phyloP scores from a whole-genome alignment of 192 early-diverging fungal species.

The Umbelopsis vinacea region DNA sequence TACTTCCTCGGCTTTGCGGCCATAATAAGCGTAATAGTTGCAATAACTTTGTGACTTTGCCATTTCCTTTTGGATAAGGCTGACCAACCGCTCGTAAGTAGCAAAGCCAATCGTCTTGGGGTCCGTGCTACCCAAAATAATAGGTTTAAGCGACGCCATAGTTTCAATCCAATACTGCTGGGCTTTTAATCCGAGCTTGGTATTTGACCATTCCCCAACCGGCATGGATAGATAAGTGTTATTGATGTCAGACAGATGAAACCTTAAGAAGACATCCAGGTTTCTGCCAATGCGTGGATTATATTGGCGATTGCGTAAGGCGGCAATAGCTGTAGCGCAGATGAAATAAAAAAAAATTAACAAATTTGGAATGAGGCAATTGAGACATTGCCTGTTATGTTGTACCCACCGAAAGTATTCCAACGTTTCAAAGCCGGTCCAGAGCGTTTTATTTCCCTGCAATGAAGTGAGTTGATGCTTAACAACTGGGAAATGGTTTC shows the following conservation, averaged over 20 bases:
- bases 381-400: background rate
- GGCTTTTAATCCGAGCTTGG: background rate
- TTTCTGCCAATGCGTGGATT: slow-evolving; percentile 20
- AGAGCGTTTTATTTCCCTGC: slow-evolving; percentile 2
- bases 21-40: slow-evolving; percentile 18
- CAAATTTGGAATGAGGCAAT: too few species aligned
- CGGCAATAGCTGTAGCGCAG: background rate
- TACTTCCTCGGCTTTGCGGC: slow-evolving; percentile 12
- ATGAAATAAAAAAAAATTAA: background rate
- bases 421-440: background rate
- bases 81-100: slow-evolving; percentile 1
- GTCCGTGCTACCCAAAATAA: slow-evolving; percentile 12
- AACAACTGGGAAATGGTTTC: background rate
- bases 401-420: slow-evolving; percentile 9
- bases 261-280: slow-evolving; percentile 15
- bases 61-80: background rate
- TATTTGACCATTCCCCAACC: slow-evolving; percentile 13
- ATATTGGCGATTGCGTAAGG: slow-evolving; percentile 6
- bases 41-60: background rate
- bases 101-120: slow-evolving; percentile 5
- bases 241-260: background rate
- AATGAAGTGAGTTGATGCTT: background rate
- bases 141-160: slow-evolving; percentile 7
- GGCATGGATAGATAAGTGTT: slow-evolving; percentile 12
- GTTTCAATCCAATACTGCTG: background rate